A percentile compares a stretch with the other conserved stretches of the same genome.
Evolutionary conservation across 345 rosid species (phyloP).

Genomic region (Hirschfeldia incana): DNA sequence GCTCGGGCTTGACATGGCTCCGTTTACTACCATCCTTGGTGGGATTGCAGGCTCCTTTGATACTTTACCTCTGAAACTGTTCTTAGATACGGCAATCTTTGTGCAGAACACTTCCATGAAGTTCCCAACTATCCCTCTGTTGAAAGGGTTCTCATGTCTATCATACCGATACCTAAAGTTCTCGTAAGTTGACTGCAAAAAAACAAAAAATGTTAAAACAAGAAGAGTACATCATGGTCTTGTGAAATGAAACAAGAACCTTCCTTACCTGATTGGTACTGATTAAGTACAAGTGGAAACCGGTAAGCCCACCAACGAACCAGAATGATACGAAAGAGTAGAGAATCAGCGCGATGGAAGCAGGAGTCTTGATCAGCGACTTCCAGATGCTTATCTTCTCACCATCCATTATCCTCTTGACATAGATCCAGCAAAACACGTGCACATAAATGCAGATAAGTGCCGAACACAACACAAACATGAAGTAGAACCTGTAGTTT

Average conservation of each 20-base stretch:
- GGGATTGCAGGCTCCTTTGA: constrained; percentile 50
- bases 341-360: constrained; percentile 73
- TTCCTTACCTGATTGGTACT: constrained; percentile 78
- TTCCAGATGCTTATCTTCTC: constrained; percentile 72
- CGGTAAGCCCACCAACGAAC: constrained; percentile 95
- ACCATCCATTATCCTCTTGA: constrained; percentile 61
- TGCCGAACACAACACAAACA: constrained; percentile 72
- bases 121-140: constrained; percentile 68
- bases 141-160: constrained; percentile 63
- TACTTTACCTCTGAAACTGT: constrained; percentile 76
- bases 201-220: constrained; percentile 4
- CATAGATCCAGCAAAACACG: constrained; percentile 87
- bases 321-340: constrained; percentile 73
- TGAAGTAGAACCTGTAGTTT: constrained; percentile 93
- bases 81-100: constrained; percentile 61
- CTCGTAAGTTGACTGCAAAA: constrained; percentile 88
- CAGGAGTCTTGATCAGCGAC: constrained; percentile 82
- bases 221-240: neutral
- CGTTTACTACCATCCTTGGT: constrained; percentile 50
- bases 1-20: constrained; percentile 45
- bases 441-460: constrained; percentile 88
- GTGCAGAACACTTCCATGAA: constrained; percentile 77
- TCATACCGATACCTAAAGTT: constrained; percentile 81
- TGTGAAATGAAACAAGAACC: neutral
- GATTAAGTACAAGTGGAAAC: constrained; percentile 84